Conservation (phyloP, 106 monocot genomes). For the Allium sativum region DNA sequence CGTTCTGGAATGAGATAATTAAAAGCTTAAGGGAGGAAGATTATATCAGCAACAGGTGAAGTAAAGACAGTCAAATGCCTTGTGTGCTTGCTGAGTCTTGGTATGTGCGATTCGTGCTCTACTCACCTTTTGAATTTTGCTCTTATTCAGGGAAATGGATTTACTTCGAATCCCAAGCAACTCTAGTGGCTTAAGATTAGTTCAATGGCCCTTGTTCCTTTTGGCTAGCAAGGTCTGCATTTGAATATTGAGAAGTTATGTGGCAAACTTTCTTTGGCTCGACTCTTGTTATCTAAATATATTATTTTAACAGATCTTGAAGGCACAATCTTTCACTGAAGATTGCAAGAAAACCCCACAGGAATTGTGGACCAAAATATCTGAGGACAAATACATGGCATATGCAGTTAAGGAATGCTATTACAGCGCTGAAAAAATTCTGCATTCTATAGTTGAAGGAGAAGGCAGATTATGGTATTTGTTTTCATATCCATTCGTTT, state of each 20-base stretch:
- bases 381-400: slow-evolving; percentile 91
- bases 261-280: neutral
- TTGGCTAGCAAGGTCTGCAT: slow-evolving; percentile 76
- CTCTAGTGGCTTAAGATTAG: slow-evolving; percentile 61
- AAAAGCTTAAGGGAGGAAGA: slow-evolving; percentile 97
- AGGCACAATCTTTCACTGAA: slow-evolving; percentile 65
- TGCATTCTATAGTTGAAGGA: slow-evolving; percentile 63
- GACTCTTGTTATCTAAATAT: slow-evolving; percentile 2
- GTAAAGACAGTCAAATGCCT: too few relatives aligned
- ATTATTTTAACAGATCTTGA: slow-evolving; percentile 11
- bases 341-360: slow-evolving; percentile 47
- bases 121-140: neutral
- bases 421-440: slow-evolving; percentile 72
- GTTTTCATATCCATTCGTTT: neutral
- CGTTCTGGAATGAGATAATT: slow-evolving; percentile 99
- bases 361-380: slow-evolving; percentile 75
- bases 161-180: slow-evolving; percentile 88
- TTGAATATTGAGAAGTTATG: neutral
- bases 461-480: slow-evolving; percentile 89
- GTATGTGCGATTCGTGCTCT: too few relatives aligned
- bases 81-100: too few relatives aligned
- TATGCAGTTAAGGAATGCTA: slow-evolving; percentile 94
- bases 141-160: slow-evolving; percentile 71
- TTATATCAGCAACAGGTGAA: slow-evolving; percentile 79
- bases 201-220: slow-evolving; percentile 99